Conservation (phyloP, 202 grass and related monocot species). For the Dendrocalamus latiflorus region DNA sequence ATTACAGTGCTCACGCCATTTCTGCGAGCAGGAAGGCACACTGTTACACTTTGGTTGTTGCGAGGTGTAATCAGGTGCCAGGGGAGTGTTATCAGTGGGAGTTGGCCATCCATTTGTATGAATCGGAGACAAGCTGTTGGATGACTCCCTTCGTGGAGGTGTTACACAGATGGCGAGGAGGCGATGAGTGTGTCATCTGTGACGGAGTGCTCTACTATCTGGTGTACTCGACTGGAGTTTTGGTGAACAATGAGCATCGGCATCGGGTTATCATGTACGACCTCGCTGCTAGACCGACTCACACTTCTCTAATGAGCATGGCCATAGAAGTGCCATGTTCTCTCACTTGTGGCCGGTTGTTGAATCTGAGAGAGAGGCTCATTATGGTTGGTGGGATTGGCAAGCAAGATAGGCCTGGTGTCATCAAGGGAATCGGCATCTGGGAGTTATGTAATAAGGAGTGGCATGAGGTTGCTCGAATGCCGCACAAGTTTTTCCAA, state of each 20-base stretch:
- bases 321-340: constrained; percentile 61
- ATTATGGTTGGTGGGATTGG: constrained; percentile 89
- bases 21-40: constrained; percentile 48
- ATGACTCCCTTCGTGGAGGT: constrained; percentile 48
- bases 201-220: constrained; percentile 80
- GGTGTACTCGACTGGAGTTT: constrained; percentile 62
- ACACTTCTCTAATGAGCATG: constrained; percentile 56
- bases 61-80: constrained; percentile 56
- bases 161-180: constrained; percentile 63
- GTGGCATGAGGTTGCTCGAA: constrained; percentile 73
- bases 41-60: constrained; percentile 57
- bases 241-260: constrained; percentile 51
- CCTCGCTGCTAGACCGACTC: constrained; percentile 42
- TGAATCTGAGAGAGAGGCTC: constrained; percentile 70
- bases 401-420: constrained; percentile 72
- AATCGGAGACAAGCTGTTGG: constrained; percentile 45
- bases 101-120: constrained; percentile 62
- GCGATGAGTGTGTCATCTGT: constrained; percentile 82
- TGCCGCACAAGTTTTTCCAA: constrained; percentile 90
- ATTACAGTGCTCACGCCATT: constrained; percentile 66
- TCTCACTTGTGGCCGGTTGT: constrained; percentile 71
- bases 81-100: constrained; percentile 68
- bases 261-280: constrained; percentile 78
- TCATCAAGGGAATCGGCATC: constrained; percentile 91
- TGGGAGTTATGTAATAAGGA: constrained; percentile 69